A percentile compares a stretch with the other conserved stretches of the same genome.
phyloP scores from a whole-genome alignment of 2,329 filamentous ascomycete species.

The Fusarium brachygibbosum region DNA sequence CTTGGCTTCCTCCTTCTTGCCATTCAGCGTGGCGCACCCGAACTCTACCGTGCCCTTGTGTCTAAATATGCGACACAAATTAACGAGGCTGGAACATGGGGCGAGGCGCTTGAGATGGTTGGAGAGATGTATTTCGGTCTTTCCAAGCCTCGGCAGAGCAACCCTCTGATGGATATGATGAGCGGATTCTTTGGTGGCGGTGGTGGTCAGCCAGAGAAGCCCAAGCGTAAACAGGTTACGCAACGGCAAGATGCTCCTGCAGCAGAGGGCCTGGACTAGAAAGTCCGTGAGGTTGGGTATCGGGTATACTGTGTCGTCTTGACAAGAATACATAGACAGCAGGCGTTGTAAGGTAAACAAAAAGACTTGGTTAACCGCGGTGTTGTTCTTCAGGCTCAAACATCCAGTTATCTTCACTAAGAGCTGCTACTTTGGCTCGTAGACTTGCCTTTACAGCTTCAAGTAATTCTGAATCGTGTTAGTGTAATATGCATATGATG shows the following conservation, averaged over 20 bases:
- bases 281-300: conserved; percentile 10
- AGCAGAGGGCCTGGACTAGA: conserved; percentile 71
- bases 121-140: conserved; percentile 98
- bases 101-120: conserved; percentile 84
- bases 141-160: conserved; percentile 86
- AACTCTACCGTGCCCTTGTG: conserved; percentile 85
- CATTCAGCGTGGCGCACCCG: conserved; percentile 81
- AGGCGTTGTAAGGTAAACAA: conserved; percentile 47
- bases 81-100: conserved; percentile 82
- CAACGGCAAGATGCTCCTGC: conserved; percentile 64
- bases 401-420: conserved; percentile 93
- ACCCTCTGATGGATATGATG: conserved; percentile 98
- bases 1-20: conserved; percentile 86
- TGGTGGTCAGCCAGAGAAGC: conserved; percentile 53
- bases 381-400: conserved; percentile 77
- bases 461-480: conserved; percentile 69
- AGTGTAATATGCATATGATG: conserved; percentile 19
- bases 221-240: conserved; percentile 58
- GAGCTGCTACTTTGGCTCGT: conserved; percentile 76
- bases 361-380: conserved; percentile 50
- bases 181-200: conserved; percentile 88
- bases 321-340: conserved; percentile 46
- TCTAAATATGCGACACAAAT: conserved; percentile 85
- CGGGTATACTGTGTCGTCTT: conserved; percentile 46
- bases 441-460: conserved; percentile 78